These are phyloP conservation scores for Bifiguratus adelaidae DNA, from an alignment of 192 early-diverging fungal species.

Conservation along the genomic window DNA sequence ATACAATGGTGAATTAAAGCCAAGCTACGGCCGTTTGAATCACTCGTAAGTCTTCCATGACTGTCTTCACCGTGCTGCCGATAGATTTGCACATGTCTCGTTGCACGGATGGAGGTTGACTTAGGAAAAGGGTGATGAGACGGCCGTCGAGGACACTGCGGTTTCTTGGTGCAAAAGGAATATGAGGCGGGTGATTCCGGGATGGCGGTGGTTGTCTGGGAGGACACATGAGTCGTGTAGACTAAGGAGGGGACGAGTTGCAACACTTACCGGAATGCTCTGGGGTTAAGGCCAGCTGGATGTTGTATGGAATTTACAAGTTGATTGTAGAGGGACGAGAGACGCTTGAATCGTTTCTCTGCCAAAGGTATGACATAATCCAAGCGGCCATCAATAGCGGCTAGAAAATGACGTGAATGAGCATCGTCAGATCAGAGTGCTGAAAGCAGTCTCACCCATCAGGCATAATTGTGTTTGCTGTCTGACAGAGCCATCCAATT, in stretches of 20 bases:
- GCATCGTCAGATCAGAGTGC: slow-evolving; percentile 1
- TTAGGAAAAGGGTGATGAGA: too few species aligned
- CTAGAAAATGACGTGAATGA: slow-evolving; percentile 18
- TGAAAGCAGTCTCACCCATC: too few species aligned
- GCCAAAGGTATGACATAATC: slow-evolving; percentile 62
- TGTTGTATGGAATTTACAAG: slow-evolving; percentile 77
- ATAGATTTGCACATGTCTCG: slow-evolving; percentile 88
- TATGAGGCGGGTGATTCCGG: too few species aligned
- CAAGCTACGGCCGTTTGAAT: slow-evolving; percentile 53
- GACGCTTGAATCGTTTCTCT: slow-evolving; percentile 88
- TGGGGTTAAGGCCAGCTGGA: slow-evolving; percentile 83
- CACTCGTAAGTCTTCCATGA: slow-evolving; percentile 74
- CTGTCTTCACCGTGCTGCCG: slow-evolving; percentile 70
- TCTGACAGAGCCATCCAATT: too few species aligned
- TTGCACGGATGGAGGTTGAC: too few species aligned
- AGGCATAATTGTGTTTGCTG: too few species aligned
- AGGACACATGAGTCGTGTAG: too few species aligned
- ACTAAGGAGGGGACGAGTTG: too few species aligned
- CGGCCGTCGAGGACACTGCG: too few species aligned
- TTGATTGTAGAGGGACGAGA: slow-evolving; percentile 74
- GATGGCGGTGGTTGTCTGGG: too few species aligned
- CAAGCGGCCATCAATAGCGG: slow-evolving; percentile 61
- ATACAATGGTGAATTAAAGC: slow-evolving; percentile 55
- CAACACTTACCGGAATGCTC: slow-evolving; percentile 65
- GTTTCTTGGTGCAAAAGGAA: too few species aligned